phyloP scores from a whole-genome alignment of 1,284 basidiomycete species.

The Ganoderma lingzhi region DNA sequence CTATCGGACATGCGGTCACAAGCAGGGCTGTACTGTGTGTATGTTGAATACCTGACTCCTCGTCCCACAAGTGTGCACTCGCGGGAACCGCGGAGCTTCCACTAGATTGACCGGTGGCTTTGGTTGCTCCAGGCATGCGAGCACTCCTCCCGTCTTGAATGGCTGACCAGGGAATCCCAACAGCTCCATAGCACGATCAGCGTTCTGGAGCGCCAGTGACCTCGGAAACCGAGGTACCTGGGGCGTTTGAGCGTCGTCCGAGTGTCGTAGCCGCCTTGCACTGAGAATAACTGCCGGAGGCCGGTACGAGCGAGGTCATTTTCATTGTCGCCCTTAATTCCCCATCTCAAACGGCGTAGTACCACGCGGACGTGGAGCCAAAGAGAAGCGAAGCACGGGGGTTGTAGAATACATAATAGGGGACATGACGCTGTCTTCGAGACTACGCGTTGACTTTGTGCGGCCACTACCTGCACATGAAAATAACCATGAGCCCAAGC shows the following conservation, averaged over 20 bases:
- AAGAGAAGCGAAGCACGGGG: background rate
- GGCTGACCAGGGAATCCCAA: background rate
- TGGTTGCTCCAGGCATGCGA: background rate
- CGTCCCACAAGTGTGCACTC: background rate
- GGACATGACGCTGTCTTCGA: background rate
- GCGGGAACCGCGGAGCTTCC: background rate
- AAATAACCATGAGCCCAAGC: background rate
- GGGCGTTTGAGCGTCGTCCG: background rate
- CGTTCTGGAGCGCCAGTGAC: constrained; percentile 1
- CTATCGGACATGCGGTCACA: background rate
- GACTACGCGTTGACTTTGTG: background rate
- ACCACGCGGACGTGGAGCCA: background rate
- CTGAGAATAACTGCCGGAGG: background rate
- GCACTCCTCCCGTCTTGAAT: background rate
- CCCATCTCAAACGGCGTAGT: background rate
- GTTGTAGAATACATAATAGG: background rate
- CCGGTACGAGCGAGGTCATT: background rate
- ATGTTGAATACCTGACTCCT: background rate
- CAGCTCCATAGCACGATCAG: background rate
- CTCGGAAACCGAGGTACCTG: constrained; percentile 5
- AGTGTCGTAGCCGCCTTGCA: background rate
- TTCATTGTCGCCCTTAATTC: background rate
- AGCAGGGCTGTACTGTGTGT: background rate
- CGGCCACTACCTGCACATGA: background rate
- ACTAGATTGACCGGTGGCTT: background rate